Base-by-base conservation (phyloP, 495 filamentous ascomycete species). In the Trichoderma erinaceum region DNA sequence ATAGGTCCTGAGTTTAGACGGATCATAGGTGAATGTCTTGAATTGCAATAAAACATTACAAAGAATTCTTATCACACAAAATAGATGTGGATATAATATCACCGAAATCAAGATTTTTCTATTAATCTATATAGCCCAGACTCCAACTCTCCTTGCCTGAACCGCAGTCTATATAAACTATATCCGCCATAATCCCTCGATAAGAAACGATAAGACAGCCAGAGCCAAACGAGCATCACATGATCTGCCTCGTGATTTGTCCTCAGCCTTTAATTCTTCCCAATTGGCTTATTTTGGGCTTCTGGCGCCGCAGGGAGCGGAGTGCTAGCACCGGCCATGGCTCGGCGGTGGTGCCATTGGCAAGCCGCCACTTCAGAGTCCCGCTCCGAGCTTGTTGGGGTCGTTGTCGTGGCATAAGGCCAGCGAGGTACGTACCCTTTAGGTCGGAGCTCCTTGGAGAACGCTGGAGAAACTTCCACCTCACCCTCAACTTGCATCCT, bases 401-500 rank as follows among this genome's bases (percentile, higher is more conserved):
- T 61, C 56, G 56, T 3, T 10, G n/a, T 61, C 56, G 56, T 61
- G 56, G 56, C 56, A 61, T 61, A 29, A 61, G 11, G 23, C 27
- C 23, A 7, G 50, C 50, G 5, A 48, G 21, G 21, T 25, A 58
- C 50, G 21, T 21, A 58, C 15, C 15, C 44, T 48, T 5, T 18
- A 16, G 15, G 44, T n/a, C 44, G 4, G 21, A 58, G 18, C 44
- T 48, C 23, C 58, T 66, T 66, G 43, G 67, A 63, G 29, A 21
- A 43, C 29, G 18, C 46, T 63, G 15, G 63, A 50, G 44, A 63
- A 68, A 68, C 63, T 61, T 69, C 68, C 68, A 69, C 68, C 35
- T 67, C 64, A 64, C 41, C 68, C 68, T 41, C 68, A 64, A 44
- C 65, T 48, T n/a, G 8, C 43, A 18, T n/a, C 65, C 15, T 38